Base-by-base conservation (phyloP, 495 filamentous ascomycete genomes). In the Trichodelitschia bisporula region DNA sequence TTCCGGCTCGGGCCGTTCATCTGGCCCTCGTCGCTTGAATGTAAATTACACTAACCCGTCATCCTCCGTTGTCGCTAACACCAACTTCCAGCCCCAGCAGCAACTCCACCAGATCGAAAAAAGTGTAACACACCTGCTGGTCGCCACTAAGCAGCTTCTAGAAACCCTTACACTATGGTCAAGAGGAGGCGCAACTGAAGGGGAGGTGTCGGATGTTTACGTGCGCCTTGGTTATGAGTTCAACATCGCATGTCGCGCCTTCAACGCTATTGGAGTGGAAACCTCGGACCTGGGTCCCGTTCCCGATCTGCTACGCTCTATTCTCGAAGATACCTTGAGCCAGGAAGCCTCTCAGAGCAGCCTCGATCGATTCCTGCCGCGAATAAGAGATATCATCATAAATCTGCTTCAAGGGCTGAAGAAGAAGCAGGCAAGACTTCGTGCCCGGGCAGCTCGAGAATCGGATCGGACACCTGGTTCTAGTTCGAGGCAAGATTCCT, bases 91-190 rank as follows among this genome's bases (percentile, higher is more conserved):
- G 68, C 64, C 66, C 34, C 58, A 64, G 44, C 69, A 67, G 48
- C 69, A 75, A 40, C 64, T 90, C 23, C 86, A 78, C 19, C 77
- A 83, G 46, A 97, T 97, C 57, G 86, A 97, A 55, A 92, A 90
- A 53, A 91, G 82, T 45, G 86, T 97, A 15, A 97, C 86, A 6
- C 86, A 97, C 47, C 72, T 97, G 25, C 69, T 97, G 18, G 79
- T 97, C 25, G 86, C 86, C 25, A 97, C 86, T 4, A 97, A 97
- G 50, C 86, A 95, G 50, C 69, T 97, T 9, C 69, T 97, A 23
- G 86, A 97, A 53, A 95, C 86, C 2, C 61, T 97, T 16, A 97
- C 86, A 27, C 72, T 83, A 57, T 97, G 86, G 86, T 95, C 89
- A 29, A 75, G 84, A 15, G 70, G 77, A 33, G 67, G 69, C 38